These are phyloP conservation scores for Isatis tinctoria DNA, from an alignment of 345 rosid genomes.

Conservation along the genomic window DNA sequence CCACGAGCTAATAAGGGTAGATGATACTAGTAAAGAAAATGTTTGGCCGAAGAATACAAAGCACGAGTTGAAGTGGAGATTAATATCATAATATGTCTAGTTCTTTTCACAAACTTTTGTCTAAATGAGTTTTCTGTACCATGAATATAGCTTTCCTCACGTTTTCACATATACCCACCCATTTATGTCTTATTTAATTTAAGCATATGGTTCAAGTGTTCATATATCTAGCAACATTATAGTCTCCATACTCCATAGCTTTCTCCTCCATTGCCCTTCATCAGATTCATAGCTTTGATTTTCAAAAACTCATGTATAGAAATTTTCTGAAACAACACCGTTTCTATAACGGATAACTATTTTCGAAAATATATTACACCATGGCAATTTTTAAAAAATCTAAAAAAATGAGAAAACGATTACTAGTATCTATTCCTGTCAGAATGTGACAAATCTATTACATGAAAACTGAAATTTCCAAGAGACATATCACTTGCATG, in stretches of 20 bases:
- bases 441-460: neutral
- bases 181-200: neutral
- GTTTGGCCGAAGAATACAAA: neutral
- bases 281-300: neutral
- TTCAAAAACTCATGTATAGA: neutral
- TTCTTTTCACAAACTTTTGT: neutral
- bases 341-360: neutral
- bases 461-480: neutral
- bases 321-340: neutral
- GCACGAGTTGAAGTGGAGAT: neutral
- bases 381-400: neutral
- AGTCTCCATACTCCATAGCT: neutral
- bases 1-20: neutral
- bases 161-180: neutral
- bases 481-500: neutral
- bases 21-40: neutral
- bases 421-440: neutral
- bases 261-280: neutral
- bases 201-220: neutral
- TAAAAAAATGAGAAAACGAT: neutral
- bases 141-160: neutral
- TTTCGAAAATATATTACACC: no score
- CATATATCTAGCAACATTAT: neutral
- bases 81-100: neutral
- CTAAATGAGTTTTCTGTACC: neutral